Evolutionary conservation across 2,329 filamentous ascomycete genomes (phyloP).

Genomic region (Raffaelea albimanens): DNA sequence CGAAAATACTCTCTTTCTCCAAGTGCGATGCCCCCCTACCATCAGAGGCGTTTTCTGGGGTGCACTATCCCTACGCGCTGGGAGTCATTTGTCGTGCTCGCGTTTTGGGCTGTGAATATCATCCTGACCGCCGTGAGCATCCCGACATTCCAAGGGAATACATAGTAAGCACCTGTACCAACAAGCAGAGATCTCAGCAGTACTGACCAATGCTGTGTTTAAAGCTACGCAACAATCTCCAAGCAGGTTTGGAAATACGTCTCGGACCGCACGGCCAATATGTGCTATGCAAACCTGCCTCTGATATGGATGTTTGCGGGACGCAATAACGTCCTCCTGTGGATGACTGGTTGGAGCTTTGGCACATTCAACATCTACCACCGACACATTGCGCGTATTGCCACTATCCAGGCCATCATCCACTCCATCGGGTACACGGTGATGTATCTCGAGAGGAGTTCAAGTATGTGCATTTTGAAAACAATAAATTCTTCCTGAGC

Average conservation of each 20-base stretch:
- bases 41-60: constrained; percentile 6
- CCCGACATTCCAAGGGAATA: constrained; percentile 2
- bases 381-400: constrained; percentile 53
- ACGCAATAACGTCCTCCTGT: constrained; percentile 56
- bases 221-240: background rate
- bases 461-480: background rate
- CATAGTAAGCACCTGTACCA: too few species aligned
- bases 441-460: background rate
- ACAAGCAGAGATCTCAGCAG: constrained; percentile 6
- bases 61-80: constrained; percentile 9
- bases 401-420: constrained; percentile 49
- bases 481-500: background rate
- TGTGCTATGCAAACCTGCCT: constrained; percentile 10
- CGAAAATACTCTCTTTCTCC: constrained; percentile 11
- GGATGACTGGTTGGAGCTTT: constrained; percentile 60
- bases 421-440: constrained; percentile 52
- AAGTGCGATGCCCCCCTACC: constrained; percentile 10
- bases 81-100: constrained; percentile 10
- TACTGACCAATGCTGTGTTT: too few species aligned
- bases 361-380: constrained; percentile 58
- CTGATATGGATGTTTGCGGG: constrained; percentile 42
- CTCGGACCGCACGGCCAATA: constrained; percentile 13
- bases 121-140: constrained; percentile 4
- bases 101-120: constrained; percentile 12
- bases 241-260: constrained; percentile 11